phyloP scores from a whole-genome alignment of 192 early-diverging fungal species.

The Umbelopsis sp. region DNA sequence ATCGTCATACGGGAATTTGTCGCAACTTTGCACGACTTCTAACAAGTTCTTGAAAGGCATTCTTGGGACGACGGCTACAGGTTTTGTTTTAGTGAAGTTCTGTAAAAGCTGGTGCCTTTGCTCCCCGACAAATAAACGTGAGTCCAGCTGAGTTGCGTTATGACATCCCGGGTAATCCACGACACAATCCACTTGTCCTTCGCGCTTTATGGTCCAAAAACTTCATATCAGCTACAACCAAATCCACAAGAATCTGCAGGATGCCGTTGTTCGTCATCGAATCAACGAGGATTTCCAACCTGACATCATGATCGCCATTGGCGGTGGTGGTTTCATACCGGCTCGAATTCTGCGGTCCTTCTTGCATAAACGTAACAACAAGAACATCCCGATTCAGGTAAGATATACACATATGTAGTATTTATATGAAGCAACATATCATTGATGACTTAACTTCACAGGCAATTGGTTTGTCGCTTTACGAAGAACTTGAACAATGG shows the following conservation, averaged over 20 bases:
- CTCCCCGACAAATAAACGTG: too few species aligned
- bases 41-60: constrained; percentile 33
- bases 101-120: too few species aligned
- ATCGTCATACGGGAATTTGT: constrained; percentile 46
- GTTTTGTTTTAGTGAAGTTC: too few species aligned
- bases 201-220: constrained; percentile 1
- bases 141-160: not conserved
- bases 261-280: constrained; percentile 57
- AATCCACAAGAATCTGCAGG: constrained; percentile 59
- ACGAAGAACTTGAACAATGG: constrained; percentile 64
- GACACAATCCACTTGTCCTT: too few species aligned
- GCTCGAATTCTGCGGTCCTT: constrained; percentile 77
- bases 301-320: constrained; percentile 77
- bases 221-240: constrained; percentile 54
- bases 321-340: constrained; percentile 79
- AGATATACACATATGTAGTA: not conserved
- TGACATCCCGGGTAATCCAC: too few species aligned
- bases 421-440: not conserved
- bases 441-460: not conserved
- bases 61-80: not conserved
- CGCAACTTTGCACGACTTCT: constrained; percentile 50
- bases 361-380: constrained; percentile 63
- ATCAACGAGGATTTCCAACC: constrained; percentile 69
- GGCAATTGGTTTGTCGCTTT: constrained; percentile 74
- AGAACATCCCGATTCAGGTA: constrained; percentile 75